Evolutionary conservation across 164 flowering plant species (phyloP).

Genomic region (Pachysandra terminalis): DNA sequence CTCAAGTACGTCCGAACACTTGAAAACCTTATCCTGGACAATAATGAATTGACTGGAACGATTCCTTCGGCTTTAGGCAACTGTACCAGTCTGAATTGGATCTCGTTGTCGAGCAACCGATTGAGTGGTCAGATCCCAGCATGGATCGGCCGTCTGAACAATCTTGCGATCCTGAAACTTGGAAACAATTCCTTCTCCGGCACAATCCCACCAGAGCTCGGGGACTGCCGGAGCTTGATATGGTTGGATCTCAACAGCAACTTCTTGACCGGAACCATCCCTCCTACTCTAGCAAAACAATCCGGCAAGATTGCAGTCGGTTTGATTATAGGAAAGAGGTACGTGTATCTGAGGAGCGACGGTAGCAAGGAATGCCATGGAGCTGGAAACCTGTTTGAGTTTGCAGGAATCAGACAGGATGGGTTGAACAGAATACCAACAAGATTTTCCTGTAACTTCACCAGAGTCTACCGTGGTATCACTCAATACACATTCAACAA

Average conservation of each 20-base stretch:
- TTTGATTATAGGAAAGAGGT: conserved; percentile 63
- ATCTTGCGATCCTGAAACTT: conserved; percentile 84
- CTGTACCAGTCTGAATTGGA: conserved; percentile 83
- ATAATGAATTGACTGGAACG: conserved; percentile 62
- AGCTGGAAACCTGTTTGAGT: conserved; percentile 89
- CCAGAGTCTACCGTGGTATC: conserved; percentile 58
- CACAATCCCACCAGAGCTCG: conserved; percentile 73
- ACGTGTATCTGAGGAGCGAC: conserved; percentile 72
- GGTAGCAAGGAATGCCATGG: conserved; percentile 80
- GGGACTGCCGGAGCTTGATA: conserved; percentile 80
- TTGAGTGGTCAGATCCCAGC: conserved; percentile 75
- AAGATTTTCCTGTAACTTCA: conserved; percentile 70
- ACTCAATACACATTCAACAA: conserved; percentile 64
- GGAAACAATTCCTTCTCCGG: conserved; percentile 85
- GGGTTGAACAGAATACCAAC: conserved; percentile 53
- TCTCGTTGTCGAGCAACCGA: conserved; percentile 80
- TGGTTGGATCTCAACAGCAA: conserved; percentile 97
- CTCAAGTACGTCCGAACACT: conserved; percentile 42
- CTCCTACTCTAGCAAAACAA: conserved; percentile 63
- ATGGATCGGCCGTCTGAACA: conserved; percentile 55
- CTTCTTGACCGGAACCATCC: conserved; percentile 62
- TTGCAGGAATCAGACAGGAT: conserved; percentile 67
- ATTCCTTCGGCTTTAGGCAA: conserved; percentile 78
- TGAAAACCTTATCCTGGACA: conserved; percentile 86
- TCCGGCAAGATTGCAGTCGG: conserved; percentile 73